A percentile compares a stretch with the other conserved stretches of the same genome.
Conservation (phyloP, 345 rosid species). For the Clausena lansium region DNA sequence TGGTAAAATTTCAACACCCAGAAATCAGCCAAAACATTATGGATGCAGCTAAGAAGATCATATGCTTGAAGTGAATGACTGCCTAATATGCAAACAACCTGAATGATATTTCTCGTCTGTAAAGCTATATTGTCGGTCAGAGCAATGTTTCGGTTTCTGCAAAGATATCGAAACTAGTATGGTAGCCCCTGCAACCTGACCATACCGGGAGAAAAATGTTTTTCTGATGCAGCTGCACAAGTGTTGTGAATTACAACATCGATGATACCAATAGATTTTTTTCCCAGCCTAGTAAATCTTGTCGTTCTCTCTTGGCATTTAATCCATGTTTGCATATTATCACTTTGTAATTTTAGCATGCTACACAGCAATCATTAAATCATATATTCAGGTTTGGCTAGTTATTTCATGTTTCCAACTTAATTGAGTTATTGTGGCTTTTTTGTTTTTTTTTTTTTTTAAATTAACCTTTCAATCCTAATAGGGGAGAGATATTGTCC, state of each 20-base stretch:
- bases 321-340: background rate
- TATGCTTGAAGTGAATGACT: constrained; percentile 39
- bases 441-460: too few relatives aligned
- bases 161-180: background rate
- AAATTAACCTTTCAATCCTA: too few relatives aligned
- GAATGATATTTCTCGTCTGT: background rate
- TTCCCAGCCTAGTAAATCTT: too few relatives aligned
- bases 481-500: too few relatives aligned
- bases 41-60: constrained; percentile 62
- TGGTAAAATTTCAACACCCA: constrained; percentile 48
- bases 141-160: background rate
- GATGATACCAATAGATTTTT: background rate
- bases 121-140: background rate
- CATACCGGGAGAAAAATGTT: background rate
- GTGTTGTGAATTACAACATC: background rate
- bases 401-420: too few relatives aligned
- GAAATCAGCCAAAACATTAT: constrained; percentile 56
- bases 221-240: background rate
- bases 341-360: background rate
- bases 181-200: too few relatives aligned
- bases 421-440: too few relatives aligned
- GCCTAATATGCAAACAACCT: background rate
- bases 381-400: too few relatives aligned
- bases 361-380: too few relatives aligned
- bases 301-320: background rate